phyloP scores from a whole-genome alignment of 176 grass and related monocot genomes.

The Zoysia pacifica region DNA sequence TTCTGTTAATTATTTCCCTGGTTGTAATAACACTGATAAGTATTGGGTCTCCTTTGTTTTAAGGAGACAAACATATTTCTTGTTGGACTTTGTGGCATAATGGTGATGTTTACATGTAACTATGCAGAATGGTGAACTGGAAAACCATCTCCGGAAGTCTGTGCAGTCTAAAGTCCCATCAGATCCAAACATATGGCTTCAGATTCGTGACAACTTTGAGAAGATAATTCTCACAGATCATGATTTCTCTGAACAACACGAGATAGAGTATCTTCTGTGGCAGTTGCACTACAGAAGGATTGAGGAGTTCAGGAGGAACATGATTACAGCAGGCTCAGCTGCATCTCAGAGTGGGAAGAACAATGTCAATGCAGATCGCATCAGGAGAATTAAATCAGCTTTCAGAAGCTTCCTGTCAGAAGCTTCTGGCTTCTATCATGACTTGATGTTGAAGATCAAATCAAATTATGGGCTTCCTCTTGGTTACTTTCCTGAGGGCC shows the following conservation, averaged over 20 bases:
- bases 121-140: conserved; percentile 73
- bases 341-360: conserved; percentile 63
- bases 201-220: conserved; percentile 95
- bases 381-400: conserved; percentile 66
- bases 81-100: neutral
- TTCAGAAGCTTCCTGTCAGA: conserved; percentile 88
- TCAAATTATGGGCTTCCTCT: conserved; percentile 78
- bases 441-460: conserved; percentile 84
- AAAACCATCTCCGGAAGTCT: conserved; percentile 65
- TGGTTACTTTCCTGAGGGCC: conserved; percentile 57
- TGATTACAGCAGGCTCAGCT: conserved; percentile 50
- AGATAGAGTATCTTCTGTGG: conserved; percentile 82
- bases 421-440: conserved; percentile 91
- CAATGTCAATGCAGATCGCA: conserved; percentile 56
- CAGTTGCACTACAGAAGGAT: conserved; percentile 96
- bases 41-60: neutral
- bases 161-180: conserved; percentile 85
- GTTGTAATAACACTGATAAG: neutral
- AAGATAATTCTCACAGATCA: conserved; percentile 78
- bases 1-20: neutral
- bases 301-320: conserved; percentile 84
- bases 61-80: neutral
- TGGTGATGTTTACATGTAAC: neutral
- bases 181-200: conserved; percentile 84
- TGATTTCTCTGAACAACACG: conserved; percentile 85